These are phyloP conservation scores for Gentiana dahurica DNA, from an alignment of 257 asterid species.

Conservation along the genomic window DNA sequence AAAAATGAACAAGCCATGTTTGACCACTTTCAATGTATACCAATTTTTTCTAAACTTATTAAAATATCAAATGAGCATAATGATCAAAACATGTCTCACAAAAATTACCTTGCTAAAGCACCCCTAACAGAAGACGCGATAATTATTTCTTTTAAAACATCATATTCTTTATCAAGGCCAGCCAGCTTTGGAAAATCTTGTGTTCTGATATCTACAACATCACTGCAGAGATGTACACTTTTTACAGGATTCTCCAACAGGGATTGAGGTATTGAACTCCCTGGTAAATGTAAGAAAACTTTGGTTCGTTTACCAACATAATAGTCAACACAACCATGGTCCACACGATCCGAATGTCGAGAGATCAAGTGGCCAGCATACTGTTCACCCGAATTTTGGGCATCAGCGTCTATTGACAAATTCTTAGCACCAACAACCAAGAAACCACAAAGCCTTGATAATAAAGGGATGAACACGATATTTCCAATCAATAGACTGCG, in stretches of 20 bases:
- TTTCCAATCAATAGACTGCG: slow-evolving; percentile 55
- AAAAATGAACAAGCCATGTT: no score
- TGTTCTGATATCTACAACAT: slow-evolving; percentile 13
- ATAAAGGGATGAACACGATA: slow-evolving; percentile 60
- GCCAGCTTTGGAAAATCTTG: slow-evolving; percentile 46
- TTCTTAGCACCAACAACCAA: slow-evolving; percentile 37
- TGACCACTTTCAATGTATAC: no score
- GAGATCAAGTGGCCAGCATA: slow-evolving; percentile 14
- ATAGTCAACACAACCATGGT: slow-evolving; percentile 22
- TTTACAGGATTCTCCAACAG: slow-evolving; percentile 17
- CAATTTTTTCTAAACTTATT: no score
- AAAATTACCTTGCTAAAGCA: slow-evolving; percentile 53
- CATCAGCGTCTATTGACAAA: slow-evolving; percentile 21
- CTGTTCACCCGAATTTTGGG: slow-evolving; percentile 10
- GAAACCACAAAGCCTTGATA: slow-evolving; percentile 51
- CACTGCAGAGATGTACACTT: slow-evolving; percentile 20
- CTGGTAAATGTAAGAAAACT: slow-evolving; percentile 33
- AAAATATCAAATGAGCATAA: no score
- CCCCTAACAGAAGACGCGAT: slow-evolving; percentile 58
- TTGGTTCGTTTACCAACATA: slow-evolving; percentile 41
- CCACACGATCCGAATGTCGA: slow-evolving; percentile 15
- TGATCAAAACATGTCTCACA: background rate
- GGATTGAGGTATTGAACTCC: slow-evolving; percentile 21
- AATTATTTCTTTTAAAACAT: slow-evolving; percentile 59
- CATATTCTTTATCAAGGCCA: slow-evolving; percentile 67